These are phyloP conservation scores for Boletus sp. DNA, from an alignment of 768 basidiomycete species.

Conservation along the genomic window DNA sequence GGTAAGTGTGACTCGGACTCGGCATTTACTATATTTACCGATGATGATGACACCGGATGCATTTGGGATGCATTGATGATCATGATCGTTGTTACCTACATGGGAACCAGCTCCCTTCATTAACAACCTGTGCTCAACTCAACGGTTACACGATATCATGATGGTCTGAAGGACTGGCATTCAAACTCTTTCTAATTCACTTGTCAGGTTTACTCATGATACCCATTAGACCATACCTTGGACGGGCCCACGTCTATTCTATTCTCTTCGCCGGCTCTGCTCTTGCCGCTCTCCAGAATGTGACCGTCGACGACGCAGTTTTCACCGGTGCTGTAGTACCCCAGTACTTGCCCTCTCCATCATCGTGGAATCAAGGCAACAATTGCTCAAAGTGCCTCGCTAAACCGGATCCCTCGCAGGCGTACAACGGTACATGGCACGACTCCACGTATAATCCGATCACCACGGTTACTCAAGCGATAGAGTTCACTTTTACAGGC, in stretches of 20 bases:
- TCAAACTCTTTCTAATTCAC: neutral
- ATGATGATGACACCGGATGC: too few species aligned
- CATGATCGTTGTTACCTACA: too few species aligned
- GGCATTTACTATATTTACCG: too few species aligned
- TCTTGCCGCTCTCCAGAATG: constrained; percentile 9
- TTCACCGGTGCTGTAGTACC: constrained; percentile 5
- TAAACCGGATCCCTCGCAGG: neutral
- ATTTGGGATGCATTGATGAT: too few species aligned
- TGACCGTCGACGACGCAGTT: constrained; percentile 17
- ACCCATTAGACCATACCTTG: neutral
- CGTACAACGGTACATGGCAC: constrained; percentile 20
- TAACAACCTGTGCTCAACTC: too few species aligned
- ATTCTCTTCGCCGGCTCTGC: neutral
- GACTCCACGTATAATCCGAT: neutral
- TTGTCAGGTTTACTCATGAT: constrained; percentile 2
- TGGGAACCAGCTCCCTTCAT: too few species aligned
- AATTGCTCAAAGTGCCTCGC: neutral
- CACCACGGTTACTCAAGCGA: neutral
- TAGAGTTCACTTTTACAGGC: constrained; percentile 15
- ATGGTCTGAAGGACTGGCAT: too few species aligned
- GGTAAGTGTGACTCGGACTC: too few species aligned
- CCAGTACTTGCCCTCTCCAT: constrained; percentile 4
- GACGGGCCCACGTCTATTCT: neutral
- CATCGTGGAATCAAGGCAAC: constrained; percentile 7
- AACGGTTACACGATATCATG: too few species aligned